Percentiles rank a stretch among this genome's conserved stretches.
phyloP scores from a whole-genome alignment of 2,329 filamentous ascomycete species.

The Didymella segeticola region DNA sequence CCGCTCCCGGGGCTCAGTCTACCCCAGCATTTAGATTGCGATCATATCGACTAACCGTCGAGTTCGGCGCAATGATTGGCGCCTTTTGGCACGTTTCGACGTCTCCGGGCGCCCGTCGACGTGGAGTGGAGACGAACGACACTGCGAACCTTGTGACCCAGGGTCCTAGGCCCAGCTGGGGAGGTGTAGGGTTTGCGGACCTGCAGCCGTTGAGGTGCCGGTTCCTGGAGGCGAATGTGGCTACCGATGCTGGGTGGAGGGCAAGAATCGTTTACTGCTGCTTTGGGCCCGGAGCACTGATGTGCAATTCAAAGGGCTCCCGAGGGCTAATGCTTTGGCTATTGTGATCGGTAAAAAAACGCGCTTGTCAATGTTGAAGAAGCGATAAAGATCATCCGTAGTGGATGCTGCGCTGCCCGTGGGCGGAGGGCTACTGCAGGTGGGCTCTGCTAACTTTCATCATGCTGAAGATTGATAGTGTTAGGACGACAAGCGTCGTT shows the following conservation, averaged over 20 bases:
- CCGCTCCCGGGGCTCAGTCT: slow-evolving; percentile 8
- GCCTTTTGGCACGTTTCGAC: not conserved
- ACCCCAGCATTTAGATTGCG: slow-evolving; percentile 18
- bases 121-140: not conserved
- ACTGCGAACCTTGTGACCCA: slow-evolving; percentile 2
- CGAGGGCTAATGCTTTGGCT: not conserved
- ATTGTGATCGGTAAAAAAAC: not conserved
- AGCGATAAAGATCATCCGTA: not conserved
- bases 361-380: not conserved
- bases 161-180: not conserved
- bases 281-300: slow-evolving; percentile 11
- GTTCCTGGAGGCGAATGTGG: slow-evolving; percentile 3
- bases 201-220: slow-evolving; percentile 12
- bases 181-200: slow-evolving; percentile 5
- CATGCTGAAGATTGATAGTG: no score
- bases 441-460: no score
- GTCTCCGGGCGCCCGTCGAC: not conserved
- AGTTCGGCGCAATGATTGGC: slow-evolving; percentile 2
- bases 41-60: not conserved
- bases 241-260: not conserved
- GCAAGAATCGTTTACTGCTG: not conserved
- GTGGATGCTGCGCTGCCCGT: not conserved
- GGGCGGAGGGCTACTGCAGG: not conserved
- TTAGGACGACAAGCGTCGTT: no score
- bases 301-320: not conserved